phyloP scores from a whole-genome alignment of 2,329 filamentous ascomycete genomes.

The Neofusicoccum umdonicola region DNA sequence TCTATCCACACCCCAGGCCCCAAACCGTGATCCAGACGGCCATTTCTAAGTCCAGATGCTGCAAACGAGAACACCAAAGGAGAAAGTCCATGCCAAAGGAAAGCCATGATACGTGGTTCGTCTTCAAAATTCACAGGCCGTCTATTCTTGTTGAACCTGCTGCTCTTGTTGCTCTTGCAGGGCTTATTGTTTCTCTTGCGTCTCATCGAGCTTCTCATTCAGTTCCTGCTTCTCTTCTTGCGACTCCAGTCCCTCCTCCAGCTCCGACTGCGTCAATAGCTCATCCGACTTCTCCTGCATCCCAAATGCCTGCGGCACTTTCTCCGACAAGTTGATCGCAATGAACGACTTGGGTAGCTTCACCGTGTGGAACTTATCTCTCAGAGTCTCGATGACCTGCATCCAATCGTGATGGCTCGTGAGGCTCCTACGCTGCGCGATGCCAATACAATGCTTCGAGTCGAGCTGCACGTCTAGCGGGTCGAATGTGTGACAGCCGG shows the following conservation, averaged over 20 bases:
- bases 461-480: slow-evolving; percentile 95
- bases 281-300: not conserved
- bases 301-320: slow-evolving; percentile 45
- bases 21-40: too few species aligned
- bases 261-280: not conserved
- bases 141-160: not conserved
- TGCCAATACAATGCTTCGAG: slow-evolving; percentile 93
- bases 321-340: slow-evolving; percentile 51
- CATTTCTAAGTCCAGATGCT: not conserved
- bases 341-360: slow-evolving; percentile 53
- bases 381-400: slow-evolving; percentile 89
- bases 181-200: not conserved
- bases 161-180: not conserved
- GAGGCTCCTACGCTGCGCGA: slow-evolving; percentile 82
- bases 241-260: not conserved
- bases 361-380: slow-evolving; percentile 89
- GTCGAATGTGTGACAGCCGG: slow-evolving; percentile 94
- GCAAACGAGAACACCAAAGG: not conserved
- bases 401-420: slow-evolving; percentile 95
- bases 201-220: not conserved
- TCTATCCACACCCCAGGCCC: too few species aligned
- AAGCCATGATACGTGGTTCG: not conserved
- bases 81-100: not conserved
- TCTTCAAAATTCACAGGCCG: not conserved
- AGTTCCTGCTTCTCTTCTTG: not conserved